phyloP scores from a whole-genome alignment of 495 filamentous ascomycete genomes.

The Antarctomyces pellizariae region DNA sequence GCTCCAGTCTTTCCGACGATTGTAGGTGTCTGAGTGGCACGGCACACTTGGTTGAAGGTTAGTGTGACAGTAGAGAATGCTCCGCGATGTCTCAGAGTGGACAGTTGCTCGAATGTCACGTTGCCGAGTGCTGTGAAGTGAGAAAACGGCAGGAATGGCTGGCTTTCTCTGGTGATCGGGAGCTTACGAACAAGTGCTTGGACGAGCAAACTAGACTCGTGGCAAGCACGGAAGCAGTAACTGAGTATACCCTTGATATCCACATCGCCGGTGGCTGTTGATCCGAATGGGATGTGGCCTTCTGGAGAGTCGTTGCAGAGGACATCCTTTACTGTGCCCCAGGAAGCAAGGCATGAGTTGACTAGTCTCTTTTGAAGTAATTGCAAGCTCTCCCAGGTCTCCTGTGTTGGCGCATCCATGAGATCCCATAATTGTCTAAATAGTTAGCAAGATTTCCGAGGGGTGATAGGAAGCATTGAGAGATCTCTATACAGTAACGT shows the following conservation, averaged over 20 bases:
- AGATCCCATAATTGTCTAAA: background rate
- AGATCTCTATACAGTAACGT: no score
- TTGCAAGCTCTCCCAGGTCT: slow-evolving; percentile 1
- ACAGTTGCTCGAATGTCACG: slow-evolving; percentile 57
- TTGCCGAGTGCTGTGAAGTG: slow-evolving; percentile 36
- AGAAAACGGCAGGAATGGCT: slow-evolving; percentile 16
- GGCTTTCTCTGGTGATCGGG: no score
- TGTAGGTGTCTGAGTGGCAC: slow-evolving; percentile 23
- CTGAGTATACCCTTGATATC: slow-evolving; percentile 74
- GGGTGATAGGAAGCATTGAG: no score
- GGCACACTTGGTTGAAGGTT: slow-evolving; percentile 62
- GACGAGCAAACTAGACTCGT: slow-evolving; percentile 54
- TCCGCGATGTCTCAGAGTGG: slow-evolving; percentile 67
- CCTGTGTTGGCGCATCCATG: background rate
- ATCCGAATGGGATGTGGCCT: slow-evolving; percentile 52
- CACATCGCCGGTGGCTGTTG: slow-evolving; percentile 39
- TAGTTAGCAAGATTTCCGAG: no score
- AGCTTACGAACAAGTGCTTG: background rate
- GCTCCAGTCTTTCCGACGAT: no score
- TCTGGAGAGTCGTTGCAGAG: slow-evolving; percentile 85
- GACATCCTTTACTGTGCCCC: slow-evolving; percentile 46
- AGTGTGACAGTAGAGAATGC: slow-evolving; percentile 85
- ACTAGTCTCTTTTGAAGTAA: slow-evolving; percentile 31
- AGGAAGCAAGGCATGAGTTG: slow-evolving; percentile 34
- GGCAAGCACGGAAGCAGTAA: slow-evolving; percentile 79